Evolutionary conservation across 78 protist species (phyloP).

Genomic region (slime mould (Dictyostelium discoideum)): dicty_2.7 NC_007090.3:4207501-4208000

Average conservation of each 20-base stretch:
- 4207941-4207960: not conserved
- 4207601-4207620: not conserved
- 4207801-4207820: not conserved
- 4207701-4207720: slow-evolving; percentile 2
- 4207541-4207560: not conserved
- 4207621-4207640: not conserved
- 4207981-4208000: not conserved
- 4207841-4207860: slow-evolving; percentile 17
- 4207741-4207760: slow-evolving; percentile 17
- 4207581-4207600: not conserved
- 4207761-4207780: not conserved
- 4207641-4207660: not conserved
- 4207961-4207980: slow-evolving; percentile 18
- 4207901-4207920: not conserved
- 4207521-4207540: slow-evolving; percentile 12
- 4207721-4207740: slow-evolving; percentile 69
- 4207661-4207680: not conserved
- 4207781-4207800: slow-evolving; percentile 12
- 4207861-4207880: slow-evolving; percentile 20
- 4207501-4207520: slow-evolving; percentile 20
- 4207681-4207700: not conserved
- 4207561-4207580: not conserved
- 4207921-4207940: slow-evolving; percentile 26
- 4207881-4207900: not conserved
- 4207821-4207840: slow-evolving; percentile 42